Evolutionary conservation across 192 early-diverging fungal genomes (phyloP).

Genomic region (Gryganskiella cystojenkinii): DNA sequence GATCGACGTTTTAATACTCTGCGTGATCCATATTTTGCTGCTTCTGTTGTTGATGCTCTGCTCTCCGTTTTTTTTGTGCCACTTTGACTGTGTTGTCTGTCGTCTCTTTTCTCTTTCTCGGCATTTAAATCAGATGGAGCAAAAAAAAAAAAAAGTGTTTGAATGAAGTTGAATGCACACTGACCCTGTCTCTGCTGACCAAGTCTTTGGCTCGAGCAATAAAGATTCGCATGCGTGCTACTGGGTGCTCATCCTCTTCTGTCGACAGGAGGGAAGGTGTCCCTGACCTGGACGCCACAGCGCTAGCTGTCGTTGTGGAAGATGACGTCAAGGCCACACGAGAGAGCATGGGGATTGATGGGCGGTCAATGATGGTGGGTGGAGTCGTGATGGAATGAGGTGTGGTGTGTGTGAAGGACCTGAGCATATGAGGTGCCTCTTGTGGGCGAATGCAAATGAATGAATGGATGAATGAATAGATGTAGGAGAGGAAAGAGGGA

Average conservation of each 20-base stretch:
- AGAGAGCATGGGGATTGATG: constrained; percentile 15
- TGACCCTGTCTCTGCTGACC: constrained; percentile 46
- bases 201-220: constrained; percentile 32
- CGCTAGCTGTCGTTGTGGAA: no score
- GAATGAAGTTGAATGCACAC: not conserved
- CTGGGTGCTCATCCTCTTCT: constrained; percentile 22
- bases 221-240: constrained; percentile 28
- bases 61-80: not conserved
- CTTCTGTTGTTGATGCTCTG: no score
- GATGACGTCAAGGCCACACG: constrained; percentile 14
- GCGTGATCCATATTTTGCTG: no score
- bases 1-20: no score
- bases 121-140: not conserved
- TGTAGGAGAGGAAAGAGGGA: not conserved
- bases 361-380: constrained; percentile 2
- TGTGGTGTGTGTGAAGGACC: not conserved
- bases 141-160: not conserved
- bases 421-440: not conserved
- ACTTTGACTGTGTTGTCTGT: not conserved
- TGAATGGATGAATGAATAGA: not conserved
- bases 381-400: not conserved
- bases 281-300: constrained; percentile 3
- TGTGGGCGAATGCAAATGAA: not conserved
- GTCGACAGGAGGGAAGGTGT: constrained; percentile 1
- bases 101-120: not conserved